Percentiles rank a stretch among this genome's conserved stretches.
Conservation (phyloP, 805 yeast species). For the Yamadazyma ubonensis region DNA sequence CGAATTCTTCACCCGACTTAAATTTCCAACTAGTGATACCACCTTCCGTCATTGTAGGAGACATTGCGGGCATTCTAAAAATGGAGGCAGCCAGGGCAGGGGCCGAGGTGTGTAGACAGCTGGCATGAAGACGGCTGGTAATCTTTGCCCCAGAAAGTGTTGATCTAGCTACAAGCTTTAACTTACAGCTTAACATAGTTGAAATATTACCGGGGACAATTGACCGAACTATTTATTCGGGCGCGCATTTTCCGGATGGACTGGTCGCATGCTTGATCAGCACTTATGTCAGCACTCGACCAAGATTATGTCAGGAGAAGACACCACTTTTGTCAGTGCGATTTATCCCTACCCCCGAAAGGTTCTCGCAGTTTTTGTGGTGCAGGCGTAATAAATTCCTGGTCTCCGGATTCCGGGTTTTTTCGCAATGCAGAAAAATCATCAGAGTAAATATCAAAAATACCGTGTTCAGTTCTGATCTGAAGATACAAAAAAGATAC, state of each 20-base stretch:
- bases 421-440: neutral
- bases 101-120: conserved; percentile 4
- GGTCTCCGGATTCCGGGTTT: neutral
- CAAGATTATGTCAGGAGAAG: too few species aligned
- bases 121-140: too few species aligned
- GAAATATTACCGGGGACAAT: conserved; percentile 6
- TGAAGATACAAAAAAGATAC: neutral
- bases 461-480: too few species aligned
- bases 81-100: conserved; percentile 35
- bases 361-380: too few species aligned
- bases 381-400: neutral
- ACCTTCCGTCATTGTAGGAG: conserved; percentile 97
- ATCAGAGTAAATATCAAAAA: neutral
- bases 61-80: conserved; percentile 97
- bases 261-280: too few species aligned
- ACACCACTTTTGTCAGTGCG: too few species aligned
- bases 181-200: neutral
- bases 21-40: conserved; percentile 89
- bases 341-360: too few species aligned
- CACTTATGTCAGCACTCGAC: too few species aligned
- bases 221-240: conserved; percentile 9
- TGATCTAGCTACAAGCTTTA: neutral
- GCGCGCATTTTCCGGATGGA: conserved; percentile 10
- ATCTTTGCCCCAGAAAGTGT: neutral
- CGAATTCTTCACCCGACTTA: conserved; percentile 64